Evolutionary conservation across 805 yeast genomes (phyloP).

Genomic region (Saccharomycopsis capsularis): DNA sequence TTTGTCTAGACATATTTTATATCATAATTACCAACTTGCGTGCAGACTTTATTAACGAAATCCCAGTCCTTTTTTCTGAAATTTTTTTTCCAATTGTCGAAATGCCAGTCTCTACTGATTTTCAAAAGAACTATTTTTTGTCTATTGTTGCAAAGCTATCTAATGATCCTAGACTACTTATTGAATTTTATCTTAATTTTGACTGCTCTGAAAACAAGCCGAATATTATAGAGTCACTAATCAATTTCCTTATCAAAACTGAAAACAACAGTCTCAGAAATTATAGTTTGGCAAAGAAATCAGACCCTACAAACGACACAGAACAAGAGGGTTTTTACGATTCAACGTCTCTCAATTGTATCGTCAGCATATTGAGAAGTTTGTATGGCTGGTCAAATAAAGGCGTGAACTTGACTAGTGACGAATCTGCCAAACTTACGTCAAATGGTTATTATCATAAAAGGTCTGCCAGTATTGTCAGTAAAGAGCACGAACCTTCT

Average conservation of each 20-base stretch:
- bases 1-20: slow-evolving; percentile 92
- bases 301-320: slow-evolving; percentile 54
- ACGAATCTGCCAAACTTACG: slow-evolving; percentile 21
- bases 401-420: slow-evolving; percentile 33
- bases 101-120: slow-evolving; percentile 83
- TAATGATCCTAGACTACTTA: slow-evolving; percentile 81
- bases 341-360: slow-evolving; percentile 59
- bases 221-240: slow-evolving; percentile 76
- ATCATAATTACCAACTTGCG: slow-evolving; percentile 74
- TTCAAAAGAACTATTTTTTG: slow-evolving; percentile 84
- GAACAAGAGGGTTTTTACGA: slow-evolving; percentile 43
- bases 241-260: slow-evolving; percentile 67
- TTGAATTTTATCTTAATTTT: slow-evolving; percentile 89
- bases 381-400: slow-evolving; percentile 83
- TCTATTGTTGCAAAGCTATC: slow-evolving; percentile 76
- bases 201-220: slow-evolving; percentile 83
- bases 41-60: slow-evolving; percentile 83
- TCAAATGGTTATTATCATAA: slow-evolving; percentile 19
- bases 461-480: slow-evolving; percentile 19
- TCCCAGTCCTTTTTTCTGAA: slow-evolving; percentile 88
- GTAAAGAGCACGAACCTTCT: slow-evolving; percentile 4
- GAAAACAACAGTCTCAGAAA: slow-evolving; percentile 17
- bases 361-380: slow-evolving; percentile 77
- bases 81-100: slow-evolving; percentile 92
- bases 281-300: slow-evolving; percentile 5